These are phyloP conservation scores for Aureobasidium lini DNA, from an alignment of 2,329 filamentous ascomycete species.

Conservation along the genomic window DNA sequence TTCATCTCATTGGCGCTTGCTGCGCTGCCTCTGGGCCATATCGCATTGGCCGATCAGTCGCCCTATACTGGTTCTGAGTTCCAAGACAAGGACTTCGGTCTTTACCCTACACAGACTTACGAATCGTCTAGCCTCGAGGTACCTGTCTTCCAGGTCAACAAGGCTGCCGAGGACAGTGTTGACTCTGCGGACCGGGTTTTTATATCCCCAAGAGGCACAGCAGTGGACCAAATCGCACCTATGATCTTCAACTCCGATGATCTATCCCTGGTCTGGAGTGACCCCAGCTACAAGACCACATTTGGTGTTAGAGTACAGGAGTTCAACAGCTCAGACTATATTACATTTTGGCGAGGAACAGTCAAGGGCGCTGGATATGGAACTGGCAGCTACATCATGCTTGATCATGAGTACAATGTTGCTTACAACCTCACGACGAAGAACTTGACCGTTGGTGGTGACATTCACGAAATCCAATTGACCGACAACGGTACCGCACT, in stretches of 20 bases:
- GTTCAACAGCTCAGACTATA: constrained; percentile 29
- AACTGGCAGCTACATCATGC: constrained; percentile 29
- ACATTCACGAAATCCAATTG: constrained; percentile 38
- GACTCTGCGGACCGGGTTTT: constrained; percentile 4
- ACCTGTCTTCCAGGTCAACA: constrained; percentile 21
- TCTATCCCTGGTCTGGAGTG: constrained; percentile 24
- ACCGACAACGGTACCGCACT: constrained; percentile 35
- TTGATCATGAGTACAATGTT: constrained; percentile 24
- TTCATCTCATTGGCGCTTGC: not conserved
- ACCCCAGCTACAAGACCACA: constrained; percentile 29
- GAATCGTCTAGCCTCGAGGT: constrained; percentile 27
- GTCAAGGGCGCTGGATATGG: constrained; percentile 30
- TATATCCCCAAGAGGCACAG: constrained; percentile 13
- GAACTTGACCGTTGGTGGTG: constrained; percentile 32
- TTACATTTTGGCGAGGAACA: constrained; percentile 35
- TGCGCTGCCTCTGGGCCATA: not conserved
- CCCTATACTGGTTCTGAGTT: constrained; percentile 19
- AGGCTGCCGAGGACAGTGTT: not conserved
- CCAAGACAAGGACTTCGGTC: constrained; percentile 29
- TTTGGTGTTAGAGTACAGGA: constrained; percentile 38
- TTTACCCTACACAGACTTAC: constrained; percentile 30
- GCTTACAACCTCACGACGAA: constrained; percentile 24
- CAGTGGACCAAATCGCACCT: constrained; percentile 17
- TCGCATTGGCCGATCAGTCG: constrained; percentile 10
- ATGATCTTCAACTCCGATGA: constrained; percentile 26